Evolutionary conservation across 164 flowering plant species (phyloP).

Genomic region (Aristolochia californica): DNA sequence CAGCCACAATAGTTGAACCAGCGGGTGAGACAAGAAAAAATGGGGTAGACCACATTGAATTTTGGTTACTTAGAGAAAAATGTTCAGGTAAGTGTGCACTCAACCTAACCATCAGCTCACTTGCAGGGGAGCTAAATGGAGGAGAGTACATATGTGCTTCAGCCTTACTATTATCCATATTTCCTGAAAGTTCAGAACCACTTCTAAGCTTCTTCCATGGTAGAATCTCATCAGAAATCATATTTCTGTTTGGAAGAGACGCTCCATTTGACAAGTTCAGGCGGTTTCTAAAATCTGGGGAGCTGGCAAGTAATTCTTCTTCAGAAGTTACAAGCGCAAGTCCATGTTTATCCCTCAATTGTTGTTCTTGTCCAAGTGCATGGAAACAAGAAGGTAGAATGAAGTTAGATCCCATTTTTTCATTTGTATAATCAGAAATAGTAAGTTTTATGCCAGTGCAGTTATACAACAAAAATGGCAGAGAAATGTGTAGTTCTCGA

Average conservation of each 20-base stretch:
- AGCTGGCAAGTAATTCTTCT: constrained; percentile 15
- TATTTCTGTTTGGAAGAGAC: too few species aligned
- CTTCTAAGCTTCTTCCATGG: constrained; percentile 4
- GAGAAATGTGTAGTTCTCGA: constrained; percentile 66
- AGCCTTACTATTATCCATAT: constrained; percentile 27
- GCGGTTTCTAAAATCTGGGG: constrained; percentile 9
- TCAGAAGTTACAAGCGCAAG: constrained; percentile 34
- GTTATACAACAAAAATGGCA: constrained; percentile 72
- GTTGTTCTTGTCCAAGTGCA: constrained; percentile 27
- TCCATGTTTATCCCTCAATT: constrained; percentile 38
- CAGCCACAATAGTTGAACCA: constrained; percentile 64
- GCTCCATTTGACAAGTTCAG: constrained; percentile 1
- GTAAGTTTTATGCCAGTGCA: constrained; percentile 62
- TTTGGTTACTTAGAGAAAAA: constrained; percentile 15
- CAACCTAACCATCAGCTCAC: constrained; percentile 56
- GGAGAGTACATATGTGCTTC: constrained; percentile 73
- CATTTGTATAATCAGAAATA: constrained; percentile 36
- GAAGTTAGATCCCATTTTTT: constrained; percentile 28
- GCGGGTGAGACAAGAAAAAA: constrained; percentile 69
- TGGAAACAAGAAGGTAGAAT: constrained; percentile 61
- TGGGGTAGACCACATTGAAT: constrained; percentile 57
- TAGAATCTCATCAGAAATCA: too few species aligned
- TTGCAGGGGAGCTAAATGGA: constrained; percentile 27
- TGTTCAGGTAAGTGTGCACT: constrained; percentile 28
- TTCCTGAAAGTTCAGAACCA: constrained; percentile 14